Base-by-base conservation (phyloP, 106 monocot genomes). In the Narthecium ossifragum region DNA sequence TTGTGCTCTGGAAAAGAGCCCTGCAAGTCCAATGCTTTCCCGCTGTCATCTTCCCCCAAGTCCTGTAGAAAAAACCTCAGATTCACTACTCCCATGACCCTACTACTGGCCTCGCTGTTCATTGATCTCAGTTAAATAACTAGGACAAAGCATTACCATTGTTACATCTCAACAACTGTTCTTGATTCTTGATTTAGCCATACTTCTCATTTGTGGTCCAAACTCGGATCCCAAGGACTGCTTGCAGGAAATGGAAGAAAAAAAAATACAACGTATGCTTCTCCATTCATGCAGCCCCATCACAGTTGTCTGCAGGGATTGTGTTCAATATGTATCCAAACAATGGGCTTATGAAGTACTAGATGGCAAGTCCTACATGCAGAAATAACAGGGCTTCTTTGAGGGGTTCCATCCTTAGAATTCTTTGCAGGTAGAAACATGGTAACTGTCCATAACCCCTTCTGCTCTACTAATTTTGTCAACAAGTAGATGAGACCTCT, bases 11-110 rank as follows among this genome's bases (percentile, higher is more conserved):
- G 2, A 41, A 28, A 40, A 39, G 40, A n/a, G 22, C 27, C 57
- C 57, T 57, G 31, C 57, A 59, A 59, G 25, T 38, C 30, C 24
- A 26, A 26, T 59, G 36, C 37, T 25, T 59, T 29, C 33, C 58
- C 31, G 20, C 55, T 55, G 55, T 55, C 55, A 55, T 33, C 33
- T 59, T 59, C 58, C 58, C 25, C 5, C 11, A 22, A 14, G 15
- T 14, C 46, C 18, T n/a, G 5, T 46, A 15, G 5, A 36, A 36
- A 6, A 36, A 5, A 6, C 7, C 36, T 10, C 5, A 5, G 36
- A 49, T 49, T 21, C 14, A 1, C 31, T 32, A 14, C 55, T n/a
- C 31, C 31, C 18, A 5, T 6, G 49, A 24, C 6, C 17, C 3
- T 2, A 49, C 23, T 22, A 24, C 1, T 3, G 23, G 17, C 9